phyloP scores from a whole-genome alignment of 352 stramenopile genomes.

The Stephanocyclus meneghinianus region DNA sequence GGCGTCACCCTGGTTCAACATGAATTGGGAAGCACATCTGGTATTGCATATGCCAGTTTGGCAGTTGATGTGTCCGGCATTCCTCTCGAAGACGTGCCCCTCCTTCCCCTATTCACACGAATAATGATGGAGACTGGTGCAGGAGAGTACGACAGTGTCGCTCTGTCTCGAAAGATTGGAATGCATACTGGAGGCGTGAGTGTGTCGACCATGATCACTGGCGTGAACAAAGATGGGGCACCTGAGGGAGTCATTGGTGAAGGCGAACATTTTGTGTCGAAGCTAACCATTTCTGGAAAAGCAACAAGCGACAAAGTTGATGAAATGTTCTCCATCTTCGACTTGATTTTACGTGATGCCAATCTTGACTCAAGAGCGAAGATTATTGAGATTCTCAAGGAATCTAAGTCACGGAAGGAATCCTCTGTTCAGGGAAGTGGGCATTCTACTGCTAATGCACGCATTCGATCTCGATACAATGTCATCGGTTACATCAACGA shows the following conservation, averaged over 20 bases:
- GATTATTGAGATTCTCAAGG: slow-evolving; percentile 86
- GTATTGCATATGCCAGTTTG: slow-evolving; percentile 84
- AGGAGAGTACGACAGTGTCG: slow-evolving; percentile 77
- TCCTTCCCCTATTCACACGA: slow-evolving; percentile 83
- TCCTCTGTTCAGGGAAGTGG: slow-evolving; percentile 69
- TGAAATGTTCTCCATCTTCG: slow-evolving; percentile 85
- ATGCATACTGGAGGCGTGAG: slow-evolving; percentile 83
- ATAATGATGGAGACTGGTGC: slow-evolving; percentile 85
- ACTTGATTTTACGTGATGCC: slow-evolving; percentile 82
- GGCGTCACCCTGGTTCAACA: slow-evolving; percentile 80
- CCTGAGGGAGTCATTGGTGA: slow-evolving; percentile 56
- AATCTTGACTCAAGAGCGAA: slow-evolving; percentile 81
- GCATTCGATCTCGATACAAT: slow-evolving; percentile 75
- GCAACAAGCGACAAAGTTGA: slow-evolving; percentile 81
- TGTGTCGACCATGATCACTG: slow-evolving; percentile 62
- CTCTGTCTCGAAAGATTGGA: slow-evolving; percentile 73
- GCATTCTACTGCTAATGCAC: slow-evolving; percentile 65
- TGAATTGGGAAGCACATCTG: slow-evolving; percentile 80
- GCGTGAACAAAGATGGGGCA: slow-evolving; percentile 65
- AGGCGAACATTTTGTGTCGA: slow-evolving; percentile 76
- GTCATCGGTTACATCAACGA: slow-evolving; percentile 83
- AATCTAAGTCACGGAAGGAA: slow-evolving; percentile 78
- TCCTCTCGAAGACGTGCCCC: slow-evolving; percentile 79
- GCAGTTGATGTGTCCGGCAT: slow-evolving; percentile 81
- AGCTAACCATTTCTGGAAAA: slow-evolving; percentile 82